Evolutionary conservation across 179 eudicot genomes (phyloP), one percentile per base, ranked within the genome.

Genomic region (Sideroxylon spinosum): DNA sequence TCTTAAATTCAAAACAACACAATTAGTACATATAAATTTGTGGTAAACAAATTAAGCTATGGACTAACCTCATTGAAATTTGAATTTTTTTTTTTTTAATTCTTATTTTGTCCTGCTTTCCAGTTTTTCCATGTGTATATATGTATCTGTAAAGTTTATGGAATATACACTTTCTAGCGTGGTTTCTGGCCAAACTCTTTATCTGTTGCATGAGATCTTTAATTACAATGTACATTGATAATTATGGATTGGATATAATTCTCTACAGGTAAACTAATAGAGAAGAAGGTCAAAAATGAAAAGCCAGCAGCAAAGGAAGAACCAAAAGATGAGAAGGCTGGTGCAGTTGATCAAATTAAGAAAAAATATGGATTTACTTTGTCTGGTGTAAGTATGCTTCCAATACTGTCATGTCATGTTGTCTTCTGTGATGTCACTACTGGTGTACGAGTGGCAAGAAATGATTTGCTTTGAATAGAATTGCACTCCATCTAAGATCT

Each of bases 341-440:
- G 89, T 76, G 26, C 97, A 63, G 93, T 96, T 79, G 97, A 92
- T 88, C 88, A 92, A 83, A 96, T 96, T 63, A 96, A 94, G 92
- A 92, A 81, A 85, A 96, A 84, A 92, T 96, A 96, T 83, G 97
- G 99, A 68, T 92, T 81, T 80, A 65, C 90, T 48, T 74, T 87
- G 46, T 81, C 89, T 75, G 86, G 82, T 78, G 98, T 94, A 88
- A 90, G 97, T 80, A 64, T 78, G 6, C 56, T 14, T 52, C 78
- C 28, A n/a, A 70, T 48, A 20, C 6, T 64, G 23, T 22, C 9
- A 10, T 25, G 19, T 6, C 25, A 55, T 49, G 4, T 26, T n/a
- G 53, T 79, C 67, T 46, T 12, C 64, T 26, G 46, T 6, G 19
- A 26, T 60, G 25, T 62, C 14, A 12, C n/a, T 16, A 6, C 59